Evolutionary conservation across 1,284 basidiomycete genomes (phyloP).

Genomic region (Marasmius tenuissimus): DNA sequence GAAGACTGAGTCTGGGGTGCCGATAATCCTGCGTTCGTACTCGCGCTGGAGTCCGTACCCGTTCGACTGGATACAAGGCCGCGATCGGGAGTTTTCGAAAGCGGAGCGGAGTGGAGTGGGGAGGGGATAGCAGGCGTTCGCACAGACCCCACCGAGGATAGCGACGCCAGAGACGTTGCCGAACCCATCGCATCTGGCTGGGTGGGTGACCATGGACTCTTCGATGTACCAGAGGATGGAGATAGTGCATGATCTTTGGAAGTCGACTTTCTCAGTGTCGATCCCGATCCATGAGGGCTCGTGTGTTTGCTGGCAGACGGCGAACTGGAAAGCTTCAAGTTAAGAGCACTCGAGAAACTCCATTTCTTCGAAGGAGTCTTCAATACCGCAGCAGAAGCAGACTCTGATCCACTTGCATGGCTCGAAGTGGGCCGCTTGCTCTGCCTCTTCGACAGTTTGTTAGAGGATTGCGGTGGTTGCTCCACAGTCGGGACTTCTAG

Average conservation of each 20-base stretch:
- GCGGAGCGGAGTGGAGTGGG: conserved; percentile 19
- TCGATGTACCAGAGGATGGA: conserved; percentile 37
- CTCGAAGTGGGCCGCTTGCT: conserved; percentile 36
- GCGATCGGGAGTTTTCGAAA: conserved; percentile 58
- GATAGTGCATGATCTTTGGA: conserved; percentile 63
- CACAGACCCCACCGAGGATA: conserved; percentile 72
- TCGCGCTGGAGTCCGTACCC: conserved; percentile 71
- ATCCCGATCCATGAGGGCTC: conserved; percentile 47
- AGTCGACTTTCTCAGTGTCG: conserved; percentile 52
- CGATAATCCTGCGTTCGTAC: conserved; percentile 56
- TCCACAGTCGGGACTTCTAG: conserved; percentile 50
- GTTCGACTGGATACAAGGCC: conserved; percentile 54
- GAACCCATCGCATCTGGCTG: conserved; percentile 75
- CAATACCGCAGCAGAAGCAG: conserved; percentile 39
- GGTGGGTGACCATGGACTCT: conserved; percentile 61
- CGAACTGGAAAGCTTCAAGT: conserved; percentile 71
- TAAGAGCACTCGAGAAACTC: conserved; percentile 92
- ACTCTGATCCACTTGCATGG: conserved; percentile 39
- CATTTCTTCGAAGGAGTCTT: conserved; percentile 92
- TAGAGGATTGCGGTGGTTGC: neutral
- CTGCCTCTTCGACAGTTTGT: conserved; percentile 24
- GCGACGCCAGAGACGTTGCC: conserved; percentile 67
- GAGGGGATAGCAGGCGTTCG: conserved; percentile 37
- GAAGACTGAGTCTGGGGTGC: conserved; percentile 37
- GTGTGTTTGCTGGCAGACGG: conserved; percentile 61